These are phyloP conservation scores for Dysphania ambrosioides DNA, from an alignment of 148 eudicot genomes.

Conservation along the genomic window DNA sequence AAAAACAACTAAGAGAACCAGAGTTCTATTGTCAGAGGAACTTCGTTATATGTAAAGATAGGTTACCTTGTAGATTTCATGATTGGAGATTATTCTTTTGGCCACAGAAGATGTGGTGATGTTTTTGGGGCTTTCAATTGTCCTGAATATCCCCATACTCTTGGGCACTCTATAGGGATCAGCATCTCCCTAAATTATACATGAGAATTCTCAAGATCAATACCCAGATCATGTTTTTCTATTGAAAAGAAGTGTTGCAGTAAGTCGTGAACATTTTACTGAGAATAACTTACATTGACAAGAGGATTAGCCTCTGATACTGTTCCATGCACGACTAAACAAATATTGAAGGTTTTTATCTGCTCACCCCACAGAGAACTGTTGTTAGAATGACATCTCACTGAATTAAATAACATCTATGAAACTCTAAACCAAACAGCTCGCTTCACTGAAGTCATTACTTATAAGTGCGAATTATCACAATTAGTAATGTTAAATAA, in stretches of 20 bases:
- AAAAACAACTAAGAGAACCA: background rate
- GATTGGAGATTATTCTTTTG: slow-evolving; percentile 74
- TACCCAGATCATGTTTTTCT: background rate
- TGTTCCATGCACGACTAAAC: slow-evolving; percentile 82
- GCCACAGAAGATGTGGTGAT: slow-evolving; percentile 80
- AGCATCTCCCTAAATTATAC: slow-evolving; percentile 45
- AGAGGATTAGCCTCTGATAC: slow-evolving; percentile 67
- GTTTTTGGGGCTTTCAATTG: slow-evolving; percentile 70
- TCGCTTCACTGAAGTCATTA: background rate
- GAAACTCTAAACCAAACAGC: background rate
- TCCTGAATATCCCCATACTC: slow-evolving; percentile 72
- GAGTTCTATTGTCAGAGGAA: background rate
- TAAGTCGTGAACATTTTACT: background rate
- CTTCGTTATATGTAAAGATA: background rate
- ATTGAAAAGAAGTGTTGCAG: background rate
- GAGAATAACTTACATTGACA: slow-evolving; percentile 44
- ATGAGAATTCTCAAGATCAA: slow-evolving; percentile 11
- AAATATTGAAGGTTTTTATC: slow-evolving; percentile 73
- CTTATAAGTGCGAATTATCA: background rate
- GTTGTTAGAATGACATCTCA: slow-evolving; percentile 11
- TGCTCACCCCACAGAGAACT: slow-evolving; percentile 7
- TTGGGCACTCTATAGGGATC: slow-evolving; percentile 80
- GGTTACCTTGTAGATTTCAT: slow-evolving; percentile 63
- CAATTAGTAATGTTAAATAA: background rate
- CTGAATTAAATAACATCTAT: too few relatives aligned